Base-by-base conservation (phyloP, 2,329 filamentous ascomycete species). In the Chaetomium olivaceum region DNA sequence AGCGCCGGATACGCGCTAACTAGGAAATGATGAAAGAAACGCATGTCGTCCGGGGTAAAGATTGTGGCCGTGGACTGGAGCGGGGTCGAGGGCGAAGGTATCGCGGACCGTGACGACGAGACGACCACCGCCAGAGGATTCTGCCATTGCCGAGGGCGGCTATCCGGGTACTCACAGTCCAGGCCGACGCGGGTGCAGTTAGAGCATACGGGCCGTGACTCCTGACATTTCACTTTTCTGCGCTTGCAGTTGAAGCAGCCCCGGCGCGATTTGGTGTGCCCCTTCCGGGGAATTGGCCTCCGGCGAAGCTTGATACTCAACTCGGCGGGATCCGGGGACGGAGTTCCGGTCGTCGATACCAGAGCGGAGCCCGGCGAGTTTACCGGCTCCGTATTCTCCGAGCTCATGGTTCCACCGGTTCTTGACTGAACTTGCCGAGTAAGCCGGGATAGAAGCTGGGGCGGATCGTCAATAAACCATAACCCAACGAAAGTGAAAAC, bases 21-120 rank as follows among this genome's bases (percentile, higher is more conserved):
- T 9, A 85, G 68, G 68, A 84, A 85, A 68, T 85, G 82, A 60
- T 83, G 81, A 68, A 85, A 85, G 72, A 83, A 82, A 23, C 80
- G 77, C 72, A 85, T 77, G 63, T 85, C 82, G 39, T 80, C 73
- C 19, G 77, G 70, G 39, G 75, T 76, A 66, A 82, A 83, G 27
- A 69, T 64, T 2, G 68, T 71, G 12, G 71, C 64, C 1, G 69
- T 68, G 1, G 69, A 59, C 57, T 65, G 64, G 16, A 67, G 52
- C 21, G 71, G 70, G 2, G 62, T 59, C 1, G 72, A 70, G 2
- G 71, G 69, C 3, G 61, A 50, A 33, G 75, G 75, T 65, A 82
- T 82, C 31, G 67, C 63, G 8, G 68, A 69, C 14, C 70, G 64
- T 8, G 69, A 66, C 1, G 70, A 55, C 1, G 70, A 57, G 52